A percentile compares a stretch with the other conserved stretches of the same genome.
Conservation (phyloP, 2,329 filamentous ascomycete species). For the Alternaria burnsii region DNA sequence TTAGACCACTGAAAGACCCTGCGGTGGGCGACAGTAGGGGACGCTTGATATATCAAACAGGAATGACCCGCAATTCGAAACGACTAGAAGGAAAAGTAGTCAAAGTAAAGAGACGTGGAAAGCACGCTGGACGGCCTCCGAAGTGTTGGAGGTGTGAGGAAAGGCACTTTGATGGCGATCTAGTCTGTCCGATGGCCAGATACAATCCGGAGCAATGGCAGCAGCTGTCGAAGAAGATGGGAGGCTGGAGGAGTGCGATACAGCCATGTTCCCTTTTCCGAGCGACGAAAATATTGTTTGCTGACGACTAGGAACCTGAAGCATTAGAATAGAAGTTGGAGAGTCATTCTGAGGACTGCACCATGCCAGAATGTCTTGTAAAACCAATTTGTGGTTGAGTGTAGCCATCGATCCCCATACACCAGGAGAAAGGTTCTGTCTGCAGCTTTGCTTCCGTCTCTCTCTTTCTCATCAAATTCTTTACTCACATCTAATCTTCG, state of each 20-base stretch:
- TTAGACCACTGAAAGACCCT: neutral
- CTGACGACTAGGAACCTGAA: conserved; percentile 2
- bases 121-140: neutral
- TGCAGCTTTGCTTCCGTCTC: neutral
- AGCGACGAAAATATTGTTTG: conserved; percentile 14
- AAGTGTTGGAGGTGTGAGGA: conserved; percentile 28
- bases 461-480: neutral
- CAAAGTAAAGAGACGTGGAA: neutral
- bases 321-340: neutral
- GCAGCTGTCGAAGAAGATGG: conserved; percentile 14
- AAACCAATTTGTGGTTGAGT: no score
- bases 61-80: neutral
- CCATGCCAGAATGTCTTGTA: no score
- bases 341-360: neutral
- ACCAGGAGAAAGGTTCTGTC: neutral
- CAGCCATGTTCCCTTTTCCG: neutral
- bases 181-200: conserved; percentile 18
- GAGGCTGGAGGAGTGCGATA: neutral
- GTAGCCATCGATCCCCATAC: neutral
- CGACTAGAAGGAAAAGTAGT: neutral
- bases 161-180: conserved; percentile 17
- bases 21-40: neutral
- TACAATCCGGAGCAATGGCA: conserved; percentile 10
- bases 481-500: neutral
- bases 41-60: neutral